Base-by-base conservation (phyloP, 768 basidiomycete genomes). In the Lactarius indigo region DNA sequence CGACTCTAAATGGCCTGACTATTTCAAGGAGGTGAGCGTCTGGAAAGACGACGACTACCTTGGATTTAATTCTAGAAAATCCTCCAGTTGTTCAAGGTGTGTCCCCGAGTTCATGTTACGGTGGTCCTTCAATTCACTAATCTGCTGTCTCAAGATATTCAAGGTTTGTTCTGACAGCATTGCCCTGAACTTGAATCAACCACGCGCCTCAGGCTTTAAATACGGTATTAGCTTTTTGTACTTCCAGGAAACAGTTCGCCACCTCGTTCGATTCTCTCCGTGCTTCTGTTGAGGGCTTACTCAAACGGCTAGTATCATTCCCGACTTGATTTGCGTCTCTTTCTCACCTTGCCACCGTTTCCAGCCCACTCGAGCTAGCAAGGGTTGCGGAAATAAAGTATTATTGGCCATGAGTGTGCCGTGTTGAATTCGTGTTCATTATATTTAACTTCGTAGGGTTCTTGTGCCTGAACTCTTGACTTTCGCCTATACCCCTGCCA, bases 361-460 rank as follows among this genome's bases (percentile, higher is more conserved):
- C 31, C 73, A 95, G 94, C 58, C 91, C 93, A 0, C 79, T 96
- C 26, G 89, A 94, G 66, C 79, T 94, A n/a, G 75, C 79, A 47
- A 84, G 85, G 70, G 86, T 96, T 23, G 89, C 93, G 5, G 90
- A 95, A 76, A 80, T 96, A 67, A 95, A 95, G 91, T 94, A 66
- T 56, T 13, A 66, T 72, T 54, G 13, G 20, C 28, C 8, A 35
- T 39, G 30, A 28, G 52, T 30, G 41, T 55, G 26, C 47, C 44
- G 28, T 26, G 28, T 41, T 20, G 58, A 17, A 64, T 20, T 47
- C 57, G 5, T 33, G 9, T 57, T 65, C 50, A 59, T 41, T 20
- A 57, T 65, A 23, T 30, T 26, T 62, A 18, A 20, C 42, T 57
- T 63, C 26, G 5, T 64, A 93, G 92, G 76, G 86, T 91, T 10